These are phyloP conservation scores for Ogataea trehalophila DNA, from an alignment of 805 yeast species.

Conservation along the genomic window DNA sequence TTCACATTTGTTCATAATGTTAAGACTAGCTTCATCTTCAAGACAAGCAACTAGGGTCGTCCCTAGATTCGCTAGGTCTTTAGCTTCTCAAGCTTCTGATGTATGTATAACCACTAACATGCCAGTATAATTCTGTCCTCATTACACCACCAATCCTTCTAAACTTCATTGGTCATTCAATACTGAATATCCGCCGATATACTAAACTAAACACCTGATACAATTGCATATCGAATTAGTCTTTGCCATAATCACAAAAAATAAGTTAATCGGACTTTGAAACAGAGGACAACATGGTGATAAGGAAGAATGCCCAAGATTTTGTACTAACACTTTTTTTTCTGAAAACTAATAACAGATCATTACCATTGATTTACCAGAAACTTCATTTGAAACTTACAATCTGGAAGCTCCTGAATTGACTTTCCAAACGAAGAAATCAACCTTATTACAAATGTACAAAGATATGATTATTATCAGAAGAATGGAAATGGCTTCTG, in stretches of 20 bases:
- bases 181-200: background rate
- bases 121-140: background rate
- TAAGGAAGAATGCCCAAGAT: background rate
- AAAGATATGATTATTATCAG: conserved; percentile 90
- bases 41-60: conserved; percentile 14
- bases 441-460: conserved; percentile 83
- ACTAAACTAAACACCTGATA: background rate
- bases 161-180: background rate
- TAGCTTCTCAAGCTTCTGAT: conserved; percentile 29
- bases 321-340: background rate
- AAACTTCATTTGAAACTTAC: conserved; percentile 80
- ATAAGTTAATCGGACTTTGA: too few species aligned
- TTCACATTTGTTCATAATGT: conserved; percentile 9
- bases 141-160: background rate
- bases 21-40: conserved; percentile 18
- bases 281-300: background rate
- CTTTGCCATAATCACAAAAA: too few species aligned
- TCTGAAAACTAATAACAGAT: conserved; percentile 12
- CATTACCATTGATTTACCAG: conserved; percentile 60
- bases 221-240: too few species aligned
- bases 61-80: conserved; percentile 22
- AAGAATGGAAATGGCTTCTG: conserved; percentile 99
- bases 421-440: conserved; percentile 74
- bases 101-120: conserved; percentile 11
- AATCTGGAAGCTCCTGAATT: conserved; percentile 68